Base-by-base conservation (phyloP, 2,329 filamentous ascomycete genomes). In the Monilinia fructicola region DNA sequence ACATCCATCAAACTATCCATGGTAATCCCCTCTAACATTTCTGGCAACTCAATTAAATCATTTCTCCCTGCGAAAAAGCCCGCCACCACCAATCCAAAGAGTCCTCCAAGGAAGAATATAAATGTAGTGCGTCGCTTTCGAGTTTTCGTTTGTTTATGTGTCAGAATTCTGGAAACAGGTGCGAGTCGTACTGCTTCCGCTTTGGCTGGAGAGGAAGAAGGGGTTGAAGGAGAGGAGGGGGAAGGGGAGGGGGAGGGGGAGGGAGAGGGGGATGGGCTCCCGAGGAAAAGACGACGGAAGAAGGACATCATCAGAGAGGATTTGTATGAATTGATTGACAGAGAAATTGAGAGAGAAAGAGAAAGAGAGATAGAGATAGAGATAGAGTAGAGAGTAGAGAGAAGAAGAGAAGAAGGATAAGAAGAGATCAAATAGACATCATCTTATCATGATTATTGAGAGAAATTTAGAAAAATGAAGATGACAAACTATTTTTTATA, bases 21-120 rank as follows among this genome's bases (percentile, higher is more conserved):
- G 75, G 91, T 95, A 74, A 91, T 77, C 67, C 94, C 91, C 63
- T 82, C 80, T 58, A 89, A 76, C 55, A 60, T 60, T 73, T 88
- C 87, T 18, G 86, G 86, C 70, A 97, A 83, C 69, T 92, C 92
- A 70, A 97, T 93, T 69, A 98, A 84, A 75, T 97, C 93, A 78
- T 93, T 95, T 77, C 85, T 91, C 71, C 90, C 90, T 40, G 93
- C 94, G 73, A 99, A 95, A 78, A 97, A 93, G 40, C 93, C 89
- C 1, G 95, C 95, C 2, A 89, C 84, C n/a, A 96, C 80, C 66
- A 99, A 85, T 16, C 95, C 95, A 73, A 95, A 94, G n/a, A 99
- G 75, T 52, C 93, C 92, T 42, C 95, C 95, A 26, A 99, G 82
- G 12, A 89, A 81, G 78, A 99, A 98, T 38, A 97, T 90, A 74